A percentile compares a stretch with the other conserved stretches of the same genome.
Evolutionary conservation across 2,329 filamentous ascomycete species (phyloP).

Genomic region (Pyricularia pennisetigena): DNA sequence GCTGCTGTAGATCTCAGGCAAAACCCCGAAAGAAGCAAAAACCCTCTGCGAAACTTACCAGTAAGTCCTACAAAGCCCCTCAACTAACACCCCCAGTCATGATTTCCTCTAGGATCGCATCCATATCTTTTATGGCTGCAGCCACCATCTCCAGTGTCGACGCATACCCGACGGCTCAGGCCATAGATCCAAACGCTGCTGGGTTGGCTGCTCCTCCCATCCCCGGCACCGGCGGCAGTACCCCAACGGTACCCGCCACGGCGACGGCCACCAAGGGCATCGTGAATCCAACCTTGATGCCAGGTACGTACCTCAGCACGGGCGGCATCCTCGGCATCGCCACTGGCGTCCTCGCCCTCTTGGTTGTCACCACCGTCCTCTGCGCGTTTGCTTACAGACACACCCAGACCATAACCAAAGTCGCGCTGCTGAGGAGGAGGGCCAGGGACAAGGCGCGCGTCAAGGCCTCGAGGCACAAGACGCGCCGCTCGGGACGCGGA

Average conservation of each 20-base stretch:
- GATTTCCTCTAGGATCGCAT: background rate
- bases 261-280: background rate
- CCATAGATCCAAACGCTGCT: background rate
- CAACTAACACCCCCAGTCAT: background rate
- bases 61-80: background rate
- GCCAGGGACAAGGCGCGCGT: background rate
- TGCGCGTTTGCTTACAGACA: background rate
- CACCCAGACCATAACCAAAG: background rate
- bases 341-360: background rate
- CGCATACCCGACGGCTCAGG: background rate
- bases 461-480: constrained; percentile 9
- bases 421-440: background rate
- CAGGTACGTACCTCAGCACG: background rate
- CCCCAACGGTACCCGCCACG: background rate
- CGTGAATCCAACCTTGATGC: background rate
- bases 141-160: background rate
- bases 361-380: background rate
- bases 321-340: background rate
- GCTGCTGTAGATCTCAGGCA: background rate
- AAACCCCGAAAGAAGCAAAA: background rate
- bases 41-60: background rate
- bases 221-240: background rate
- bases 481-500: background rate
- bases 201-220: background rate
- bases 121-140: background rate